Evolutionary conservation across 208 protist genomes (phyloP).

Genomic region (Crithidia bombi): DNA sequence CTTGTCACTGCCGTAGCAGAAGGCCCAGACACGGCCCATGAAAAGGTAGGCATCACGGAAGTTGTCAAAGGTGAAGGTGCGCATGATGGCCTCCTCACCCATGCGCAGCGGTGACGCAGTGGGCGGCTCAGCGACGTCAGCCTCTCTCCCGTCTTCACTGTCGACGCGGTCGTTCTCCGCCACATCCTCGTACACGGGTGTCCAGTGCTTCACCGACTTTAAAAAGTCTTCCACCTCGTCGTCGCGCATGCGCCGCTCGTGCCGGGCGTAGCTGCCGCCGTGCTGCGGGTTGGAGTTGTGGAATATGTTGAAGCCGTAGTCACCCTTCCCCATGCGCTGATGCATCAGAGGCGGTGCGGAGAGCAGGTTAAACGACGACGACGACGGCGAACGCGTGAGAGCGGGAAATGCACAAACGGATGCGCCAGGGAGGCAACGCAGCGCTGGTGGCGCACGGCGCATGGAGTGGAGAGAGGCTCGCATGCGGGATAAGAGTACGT

Average conservation of each 20-base stretch:
- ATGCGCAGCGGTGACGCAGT: slow-evolving; percentile 24
- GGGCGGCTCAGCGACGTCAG: slow-evolving; percentile 23
- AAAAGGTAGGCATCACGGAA: slow-evolving; percentile 81
- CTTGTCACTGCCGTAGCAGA: slow-evolving; percentile 87
- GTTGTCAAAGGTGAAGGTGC: slow-evolving; percentile 63
- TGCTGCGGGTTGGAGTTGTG: slow-evolving; percentile 90
- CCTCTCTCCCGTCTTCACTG: background rate
- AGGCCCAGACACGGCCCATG: slow-evolving; percentile 85
- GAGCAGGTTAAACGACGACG: background rate
- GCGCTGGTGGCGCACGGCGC: background rate
- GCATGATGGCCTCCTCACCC: slow-evolving; percentile 77
- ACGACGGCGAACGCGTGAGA: too few relatives aligned
- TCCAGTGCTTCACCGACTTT: slow-evolving; percentile 80
- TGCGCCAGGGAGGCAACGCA: background rate
- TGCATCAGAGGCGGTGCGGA: background rate
- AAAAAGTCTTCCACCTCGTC: slow-evolving; percentile 89
- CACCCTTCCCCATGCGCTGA: slow-evolving; percentile 44
- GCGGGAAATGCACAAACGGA: background rate
- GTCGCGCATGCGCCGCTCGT: slow-evolving; percentile 86
- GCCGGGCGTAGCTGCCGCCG: slow-evolving; percentile 78
- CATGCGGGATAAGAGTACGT: too few relatives aligned
- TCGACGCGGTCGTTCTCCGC: background rate
- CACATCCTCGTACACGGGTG: slow-evolving; percentile 45
- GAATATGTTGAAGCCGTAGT: slow-evolving; percentile 86
- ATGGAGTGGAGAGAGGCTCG: background rate